Evolutionary conservation across 371 early-diverging fungal species (phyloP), one percentile per base, ranked within the genome.

Genomic region (Entomophthora muscae): DNA sequence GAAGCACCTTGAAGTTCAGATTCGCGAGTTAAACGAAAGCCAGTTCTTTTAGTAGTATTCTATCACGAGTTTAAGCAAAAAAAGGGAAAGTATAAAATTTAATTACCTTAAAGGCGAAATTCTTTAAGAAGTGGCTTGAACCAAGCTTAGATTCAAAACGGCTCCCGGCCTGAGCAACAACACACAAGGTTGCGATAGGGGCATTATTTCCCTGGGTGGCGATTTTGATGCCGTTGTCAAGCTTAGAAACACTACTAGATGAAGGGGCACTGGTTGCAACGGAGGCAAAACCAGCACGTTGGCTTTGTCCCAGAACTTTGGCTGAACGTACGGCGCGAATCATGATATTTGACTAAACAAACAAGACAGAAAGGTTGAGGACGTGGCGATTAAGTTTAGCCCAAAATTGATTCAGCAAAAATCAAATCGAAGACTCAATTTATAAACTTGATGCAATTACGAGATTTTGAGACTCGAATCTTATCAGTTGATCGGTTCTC

Each of bases 1-100:
- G 83, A 78, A 70, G 87, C 89, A 68, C 98, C 98, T 65, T 89
- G 83, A 66, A 94, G 80, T 81, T 94, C 94, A 65, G 94, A 81
- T 74, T 95, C 93, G 68, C 94, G 91, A 69, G 87, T 76, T 56
- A 84, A 81, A 66, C 92, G 89, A 78, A 90, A 85, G 66, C 89
- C 82, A 68, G 88, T 89, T 74, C 91, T 91, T 63, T 78, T 80
- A 64, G 80, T 71, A 67, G 85, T 85, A 77, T 86, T 87, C 85
- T 85, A 75, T n/a, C n/a, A n/a, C 5, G 28, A 59, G 24, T 52
- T 61, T 58, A 62, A 33, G 57, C 26, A 27, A 24, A 58, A 32
- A n/a, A 26, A 5, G 3, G 22, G 29, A 30, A 32, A 10, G 28
- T 22, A 21, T 57, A 0, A 31, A 59, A 22, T 27, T 42, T n/a